A percentile compares a stretch with the other conserved stretches of the same genome.
Conservation (phyloP, 495 filamentous ascomycete genomes). For the Lasiosphaeria miniovina region DNA sequence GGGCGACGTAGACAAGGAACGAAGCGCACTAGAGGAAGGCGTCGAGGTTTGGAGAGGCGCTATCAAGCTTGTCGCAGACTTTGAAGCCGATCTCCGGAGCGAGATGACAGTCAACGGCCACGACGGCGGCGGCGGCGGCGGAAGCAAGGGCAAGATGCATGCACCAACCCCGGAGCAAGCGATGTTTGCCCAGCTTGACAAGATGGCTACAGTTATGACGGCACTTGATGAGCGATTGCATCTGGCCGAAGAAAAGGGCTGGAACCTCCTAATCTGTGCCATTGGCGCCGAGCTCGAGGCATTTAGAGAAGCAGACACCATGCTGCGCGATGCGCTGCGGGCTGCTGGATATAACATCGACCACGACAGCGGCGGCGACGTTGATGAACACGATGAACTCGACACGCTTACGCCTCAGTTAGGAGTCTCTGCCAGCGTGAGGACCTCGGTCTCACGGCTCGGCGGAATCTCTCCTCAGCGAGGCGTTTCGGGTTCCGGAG, state of each 20-base stretch:
- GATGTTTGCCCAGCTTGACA: conserved; percentile 46
- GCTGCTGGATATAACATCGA: conserved; percentile 25
- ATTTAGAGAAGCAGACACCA: conserved; percentile 62
- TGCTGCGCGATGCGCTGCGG: conserved; percentile 57
- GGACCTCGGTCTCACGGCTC: conserved; percentile 2
- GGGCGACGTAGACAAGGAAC: conserved; percentile 62
- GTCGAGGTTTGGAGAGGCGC: conserved; percentile 75
- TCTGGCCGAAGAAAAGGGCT: conserved; percentile 61
- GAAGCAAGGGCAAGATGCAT: conserved; percentile 25
- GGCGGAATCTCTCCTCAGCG: not conserved
- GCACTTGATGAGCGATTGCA: conserved; percentile 60
- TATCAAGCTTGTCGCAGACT: conserved; percentile 58
- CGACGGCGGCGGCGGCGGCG: conserved; percentile 17
- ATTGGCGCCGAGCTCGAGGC: conserved; percentile 88
- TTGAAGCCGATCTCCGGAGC: conserved; percentile 61
- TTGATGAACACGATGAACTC: conserved; percentile 13
- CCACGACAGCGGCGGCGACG: conserved; percentile 10
- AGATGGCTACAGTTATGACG: conserved; percentile 54
- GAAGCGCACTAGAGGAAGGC: conserved; percentile 77
- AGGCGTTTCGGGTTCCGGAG: not conserved
- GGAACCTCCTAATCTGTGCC: conserved; percentile 86
- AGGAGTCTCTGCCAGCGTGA: conserved; percentile 16
- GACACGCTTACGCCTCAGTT: conserved; percentile 16
- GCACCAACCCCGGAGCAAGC: conserved; percentile 28
- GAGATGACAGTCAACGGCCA: conserved; percentile 45